Base-by-base conservation (phyloP, 495 filamentous ascomycete genomes). In the Cercophora newfieldiana region DNA sequence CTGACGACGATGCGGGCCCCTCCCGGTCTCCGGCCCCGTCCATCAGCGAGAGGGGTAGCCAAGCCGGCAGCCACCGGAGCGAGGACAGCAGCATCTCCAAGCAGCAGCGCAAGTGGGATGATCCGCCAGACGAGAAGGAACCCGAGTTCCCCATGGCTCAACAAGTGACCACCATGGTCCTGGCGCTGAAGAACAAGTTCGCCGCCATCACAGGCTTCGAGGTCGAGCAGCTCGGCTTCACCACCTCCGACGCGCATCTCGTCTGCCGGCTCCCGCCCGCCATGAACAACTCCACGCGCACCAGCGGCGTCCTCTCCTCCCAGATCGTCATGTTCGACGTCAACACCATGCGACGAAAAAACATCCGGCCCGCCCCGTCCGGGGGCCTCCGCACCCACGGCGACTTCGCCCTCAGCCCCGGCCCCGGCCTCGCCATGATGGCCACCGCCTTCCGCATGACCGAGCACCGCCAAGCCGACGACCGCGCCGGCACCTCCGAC, bases 51-150 rank as follows among this genome's bases (percentile, higher is more conserved):
- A 19, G 21, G 21, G 50, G 24, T 6, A 53, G 50, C 12, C 2
- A 8, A 53, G 8, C 50, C n/a, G 50, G 50, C 8, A 53, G 50
- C 50, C 25, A 26, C 3, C n/a, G 6, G 25, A 70, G 66, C 65
- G 51, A 57, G 16, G 53, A 10, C 51, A 66, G 53, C 51, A 66
- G 53, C 59, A 25, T 19, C 44, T 29, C 37, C 0, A 16, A 2
- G 2, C 14, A 14, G 28, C 33, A 21, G 12, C 64, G 71, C 22
- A 54, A 65, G 59, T 73, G 71, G 71, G 71, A 73, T 63, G 71
- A 73, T 60, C 71, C 71, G 7, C 71, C 71, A 6, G 67, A n/a
- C n/a, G n/a, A 68, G 19, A 64, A 67, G 5, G 51, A 67, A 7
- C 68, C 65, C 29, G 26, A 62, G 3, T 22, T 5, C 28, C 24